Conservation (phyloP, 208 protist genomes). For the Wallacemonas rigidus region DNA sequence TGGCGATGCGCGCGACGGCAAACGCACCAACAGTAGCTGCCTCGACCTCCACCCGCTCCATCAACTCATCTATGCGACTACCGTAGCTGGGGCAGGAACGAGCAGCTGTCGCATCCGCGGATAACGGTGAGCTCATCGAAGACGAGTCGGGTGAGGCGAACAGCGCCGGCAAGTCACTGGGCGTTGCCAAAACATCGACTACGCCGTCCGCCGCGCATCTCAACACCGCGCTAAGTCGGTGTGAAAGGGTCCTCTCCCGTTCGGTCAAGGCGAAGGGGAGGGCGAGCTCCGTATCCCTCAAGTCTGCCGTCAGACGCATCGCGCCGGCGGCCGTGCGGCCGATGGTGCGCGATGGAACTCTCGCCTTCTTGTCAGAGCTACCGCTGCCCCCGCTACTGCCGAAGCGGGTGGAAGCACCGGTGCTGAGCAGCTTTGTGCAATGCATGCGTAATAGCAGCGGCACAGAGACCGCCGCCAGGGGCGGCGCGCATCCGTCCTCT, state of each 20-base stretch:
- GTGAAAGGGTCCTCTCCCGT: neutral
- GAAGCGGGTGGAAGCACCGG: neutral
- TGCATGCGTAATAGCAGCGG: conserved; percentile 4
- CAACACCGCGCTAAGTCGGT: neutral
- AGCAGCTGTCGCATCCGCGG: neutral
- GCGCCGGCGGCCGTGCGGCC: no score
- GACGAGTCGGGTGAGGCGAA: neutral
- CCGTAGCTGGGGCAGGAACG: neutral
- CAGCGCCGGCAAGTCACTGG: neutral
- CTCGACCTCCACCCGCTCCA: conserved; percentile 13
- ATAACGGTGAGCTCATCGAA: neutral
- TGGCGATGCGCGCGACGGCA: neutral
- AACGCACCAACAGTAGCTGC: conserved; percentile 2
- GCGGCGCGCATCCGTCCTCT: neutral
- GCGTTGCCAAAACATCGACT: neutral
- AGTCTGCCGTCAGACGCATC: neutral
- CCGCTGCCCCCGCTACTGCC: no score
- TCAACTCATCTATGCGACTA: neutral
- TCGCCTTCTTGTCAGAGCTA: no score
- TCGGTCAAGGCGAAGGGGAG: conserved; percentile 5
- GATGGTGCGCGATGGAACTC: no score
- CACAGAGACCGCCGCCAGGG: neutral
- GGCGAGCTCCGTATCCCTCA: neutral
- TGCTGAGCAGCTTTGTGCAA: conserved; percentile 11
- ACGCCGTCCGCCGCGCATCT: conserved; percentile 11